Base-by-base conservation (phyloP, 2,329 filamentous ascomycete species). In the Trichoderma guizhouense region DNA sequence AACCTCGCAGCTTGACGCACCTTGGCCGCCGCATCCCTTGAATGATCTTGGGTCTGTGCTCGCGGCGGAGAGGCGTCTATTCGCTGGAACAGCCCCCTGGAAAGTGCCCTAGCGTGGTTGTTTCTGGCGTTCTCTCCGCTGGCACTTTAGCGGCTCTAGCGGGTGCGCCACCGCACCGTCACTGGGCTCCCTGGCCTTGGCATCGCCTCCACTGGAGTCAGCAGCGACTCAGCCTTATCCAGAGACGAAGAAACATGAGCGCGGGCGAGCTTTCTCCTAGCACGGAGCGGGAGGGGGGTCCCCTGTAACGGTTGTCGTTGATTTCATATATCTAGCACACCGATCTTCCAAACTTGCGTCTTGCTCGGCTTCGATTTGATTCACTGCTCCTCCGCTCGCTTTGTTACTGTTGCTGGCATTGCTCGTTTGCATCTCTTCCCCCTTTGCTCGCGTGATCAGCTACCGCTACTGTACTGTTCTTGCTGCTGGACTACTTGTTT, bases 101-200 rank as follows among this genome's bases (percentile, higher is more conserved):
- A 62, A 14, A 43, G 47, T 30, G 36, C 57, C 39, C 36, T 69
- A 53, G 66, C 66, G 55, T 21, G n/a, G 39, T 36, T 69, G 39
- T 24, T 69, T 64, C 30, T 57, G 68, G 68, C 55, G 68, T 47
- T 69, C 66, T 61, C 58, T 64, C 67, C 67, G 60, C 68, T 70
- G 68, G 68, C 12, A 7, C 60, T 64, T 15, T 63, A 70, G 68
- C 60, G 39, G 66, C 60, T 64, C 24, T 70, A 70, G 68, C 34
- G 66, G 68, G 60, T 57, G 47, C 68, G 58, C 68, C 58, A 63
- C 58, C 60, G 43, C 68, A 70, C 60, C 39, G 47, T 57, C 60
- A 64, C 60, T 64, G 43, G 58, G 58, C 68, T 64, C 68, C 68
- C 60, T 70, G 58, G 68, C 21, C 68, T 70, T 70, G 68, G 68